Evolutionary conservation across 345 rosid species (phyloP).

Genomic region (Gossypium turneri): DNA sequence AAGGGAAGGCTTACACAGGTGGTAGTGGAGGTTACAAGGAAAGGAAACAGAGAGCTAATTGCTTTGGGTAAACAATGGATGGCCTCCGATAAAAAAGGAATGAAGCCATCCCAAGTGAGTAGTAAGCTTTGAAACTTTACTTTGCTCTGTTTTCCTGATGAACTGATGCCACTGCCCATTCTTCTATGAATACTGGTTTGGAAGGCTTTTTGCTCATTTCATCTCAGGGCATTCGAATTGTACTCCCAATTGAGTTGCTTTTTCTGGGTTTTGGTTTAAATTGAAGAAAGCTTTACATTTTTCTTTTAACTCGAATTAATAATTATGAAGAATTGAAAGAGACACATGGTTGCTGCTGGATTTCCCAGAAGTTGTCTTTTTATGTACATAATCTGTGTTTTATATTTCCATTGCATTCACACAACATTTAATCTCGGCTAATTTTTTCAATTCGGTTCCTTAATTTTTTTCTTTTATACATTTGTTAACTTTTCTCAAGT

Average conservation of each 20-base stretch:
- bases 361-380: too few species aligned
- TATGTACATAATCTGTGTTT: too few species aligned
- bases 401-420: too few species aligned
- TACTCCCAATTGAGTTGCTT: neutral
- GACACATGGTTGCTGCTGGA: neutral
- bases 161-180: too few species aligned
- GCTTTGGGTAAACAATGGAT: slow-evolving; percentile 62
- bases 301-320: neutral
- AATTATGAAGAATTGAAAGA: neutral
- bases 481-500: too few species aligned
- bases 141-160: too few species aligned
- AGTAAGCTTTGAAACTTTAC: neutral
- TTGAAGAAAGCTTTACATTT: neutral
- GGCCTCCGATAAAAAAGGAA: slow-evolving; percentile 23
- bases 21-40: slow-evolving; percentile 41
- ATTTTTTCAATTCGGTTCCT: too few species aligned
- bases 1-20: slow-evolving; percentile 43
- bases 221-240: too few species aligned
- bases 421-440: too few species aligned
- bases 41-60: slow-evolving; percentile 32
- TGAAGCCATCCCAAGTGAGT: neutral
- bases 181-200: too few species aligned
- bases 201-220: too few species aligned
- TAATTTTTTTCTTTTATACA: too few species aligned
- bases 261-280: neutral